Percentiles rank a stretch among this genome's conserved stretches.
Conservation (phyloP, 2,329 filamentous ascomycete genomes). For the Verticillium tricorpus region DNA sequence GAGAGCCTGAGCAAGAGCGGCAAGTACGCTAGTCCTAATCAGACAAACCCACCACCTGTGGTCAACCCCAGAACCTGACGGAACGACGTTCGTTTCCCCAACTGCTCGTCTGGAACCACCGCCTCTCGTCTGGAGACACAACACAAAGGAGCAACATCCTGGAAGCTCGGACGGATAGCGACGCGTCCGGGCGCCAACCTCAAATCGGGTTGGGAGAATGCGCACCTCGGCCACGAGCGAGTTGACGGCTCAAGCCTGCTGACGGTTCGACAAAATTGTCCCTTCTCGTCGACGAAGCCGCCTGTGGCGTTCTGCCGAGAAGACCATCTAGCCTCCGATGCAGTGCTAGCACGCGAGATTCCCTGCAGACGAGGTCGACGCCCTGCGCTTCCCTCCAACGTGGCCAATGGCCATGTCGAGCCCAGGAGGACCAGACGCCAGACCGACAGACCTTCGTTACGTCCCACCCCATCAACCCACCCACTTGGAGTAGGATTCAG, state of each 20-base stretch:
- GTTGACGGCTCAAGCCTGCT: neutral
- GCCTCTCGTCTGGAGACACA: neutral
- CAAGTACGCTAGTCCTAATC: too few species aligned
- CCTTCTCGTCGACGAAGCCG: neutral
- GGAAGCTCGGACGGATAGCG: neutral
- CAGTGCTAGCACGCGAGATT: neutral
- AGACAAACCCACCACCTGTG: too few species aligned
- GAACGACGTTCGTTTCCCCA: neutral
- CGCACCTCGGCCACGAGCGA: too few species aligned
- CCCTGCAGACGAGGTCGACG: neutral
- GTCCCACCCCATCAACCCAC: neutral
- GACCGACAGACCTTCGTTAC: neutral
- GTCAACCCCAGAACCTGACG: too few species aligned
- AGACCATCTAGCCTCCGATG: neutral
- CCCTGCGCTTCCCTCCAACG: neutral
- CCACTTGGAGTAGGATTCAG: neutral
- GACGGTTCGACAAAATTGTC: neutral
- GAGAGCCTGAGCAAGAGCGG: too few species aligned
- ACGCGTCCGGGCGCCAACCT: neutral
- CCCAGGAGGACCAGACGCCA: neutral
- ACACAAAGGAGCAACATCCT: neutral
- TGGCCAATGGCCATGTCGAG: neutral
- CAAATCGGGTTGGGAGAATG: neutral
- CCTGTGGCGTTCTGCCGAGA: neutral
- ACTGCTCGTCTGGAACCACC: neutral